Evolutionary conservation across 306 rosid genomes (phyloP).

Genomic region (Mucuna pruriens): DNA sequence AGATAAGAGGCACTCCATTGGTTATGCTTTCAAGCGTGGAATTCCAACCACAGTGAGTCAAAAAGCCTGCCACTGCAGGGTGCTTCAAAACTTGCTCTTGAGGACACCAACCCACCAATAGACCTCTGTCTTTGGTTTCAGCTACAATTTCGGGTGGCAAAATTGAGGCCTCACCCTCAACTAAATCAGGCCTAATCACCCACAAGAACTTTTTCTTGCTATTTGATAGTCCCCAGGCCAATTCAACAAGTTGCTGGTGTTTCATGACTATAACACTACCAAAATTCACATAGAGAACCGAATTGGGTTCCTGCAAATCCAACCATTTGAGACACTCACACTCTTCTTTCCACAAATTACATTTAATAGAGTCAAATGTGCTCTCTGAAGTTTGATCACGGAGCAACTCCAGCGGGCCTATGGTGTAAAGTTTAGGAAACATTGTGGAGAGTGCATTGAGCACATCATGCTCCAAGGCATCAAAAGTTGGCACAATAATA

Average conservation of each 20-base stretch:
- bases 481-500: conserved; percentile 45
- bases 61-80: conserved; percentile 49
- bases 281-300: conserved; percentile 53
- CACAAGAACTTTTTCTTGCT: conserved; percentile 48
- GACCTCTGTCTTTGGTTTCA: conserved; percentile 45
- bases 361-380: not conserved
- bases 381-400: conserved; percentile 31
- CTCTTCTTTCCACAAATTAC: conserved; percentile 60
- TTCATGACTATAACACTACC: conserved; percentile 52
- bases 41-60: conserved; percentile 57
- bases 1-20: conserved; percentile 47
- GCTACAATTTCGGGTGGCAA: conserved; percentile 38
- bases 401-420: conserved; percentile 55
- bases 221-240: conserved; percentile 57
- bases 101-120: conserved; percentile 55
- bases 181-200: conserved; percentile 61
- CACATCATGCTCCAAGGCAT: conserved; percentile 46
- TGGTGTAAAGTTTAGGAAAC: conserved; percentile 45
- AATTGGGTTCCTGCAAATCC: conserved; percentile 43
- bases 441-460: conserved; percentile 41
- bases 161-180: conserved; percentile 33
- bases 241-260: conserved; percentile 47
- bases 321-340: conserved; percentile 55
- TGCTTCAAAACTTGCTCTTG: conserved; percentile 62
- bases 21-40: conserved; percentile 55